Base-by-base conservation (phyloP, 1,284 basidiomycete genomes). In the Leccinum subspadiceum region DNA sequence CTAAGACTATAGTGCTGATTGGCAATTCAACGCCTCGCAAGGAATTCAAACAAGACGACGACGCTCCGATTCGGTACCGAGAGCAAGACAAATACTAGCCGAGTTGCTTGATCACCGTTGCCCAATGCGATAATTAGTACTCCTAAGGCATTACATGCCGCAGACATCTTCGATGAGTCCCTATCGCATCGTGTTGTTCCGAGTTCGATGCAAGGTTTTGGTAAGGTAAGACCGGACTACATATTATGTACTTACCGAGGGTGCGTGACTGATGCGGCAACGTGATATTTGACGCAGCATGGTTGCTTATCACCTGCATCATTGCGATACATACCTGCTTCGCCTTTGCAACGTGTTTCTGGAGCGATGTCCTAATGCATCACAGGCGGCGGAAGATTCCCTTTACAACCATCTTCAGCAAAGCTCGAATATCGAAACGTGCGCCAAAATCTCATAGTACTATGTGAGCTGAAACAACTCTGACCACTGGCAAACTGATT, bases 261-360 rank as follows among this genome's bases (percentile, higher is more conserved):
- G n/a, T 55, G 35, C 60, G 15, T 62, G 52, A 22, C 37, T 41
- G 17, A 22, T 46, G 17, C 12, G 10, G 41, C 17, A 20, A 20
- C 4, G 5, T 46, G 22, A 24, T 24, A 24, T 24, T 46, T 46
- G 17, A 20, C 44, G 5, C 44, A 20, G 26, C 3, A 37, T 37
- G 35, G 13, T 37, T 37, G 5, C 35, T 37, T 37, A 37, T 37
- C 13, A 8, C n/a, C 24, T 20, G 15, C 7, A 39, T 37, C 7
- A 39, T 37, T 39, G 7, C 37, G 37, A n/a, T 37, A n/a, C 7
- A n/a, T 37, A n/a, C 7, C 37, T n/a, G n/a, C 44, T 46, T 50
- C n/a, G n/a, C 56, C 44, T 53, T 46, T 31, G 24, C 55, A 65
- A 60, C 61, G 37, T 60, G 61, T 54, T 54, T 7, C 44, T 31